Conservation (phyloP, 1,139 yeast species). For the Kazachstania sp. region DNA sequence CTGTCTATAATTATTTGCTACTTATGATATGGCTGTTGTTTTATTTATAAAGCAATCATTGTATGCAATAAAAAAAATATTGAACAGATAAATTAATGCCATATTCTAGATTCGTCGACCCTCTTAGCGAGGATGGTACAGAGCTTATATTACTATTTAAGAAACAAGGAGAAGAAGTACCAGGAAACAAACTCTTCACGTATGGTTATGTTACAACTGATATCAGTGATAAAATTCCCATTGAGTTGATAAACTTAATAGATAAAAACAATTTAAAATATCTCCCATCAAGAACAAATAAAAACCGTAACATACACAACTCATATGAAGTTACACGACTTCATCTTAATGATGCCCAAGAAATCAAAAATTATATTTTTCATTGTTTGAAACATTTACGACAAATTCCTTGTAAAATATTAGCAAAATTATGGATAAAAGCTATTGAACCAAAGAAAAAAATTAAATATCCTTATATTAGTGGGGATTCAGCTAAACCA, state of each 20-base stretch:
- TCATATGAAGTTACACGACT: slow-evolving; percentile 1
- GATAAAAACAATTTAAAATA: not conserved
- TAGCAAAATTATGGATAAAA: slow-evolving; percentile 64
- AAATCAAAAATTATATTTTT: slow-evolving; percentile 6
- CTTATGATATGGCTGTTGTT: too few species aligned
- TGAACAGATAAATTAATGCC: too few species aligned
- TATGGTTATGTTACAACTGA: not conserved
- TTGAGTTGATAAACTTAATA: not conserved
- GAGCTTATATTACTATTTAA: not conserved
- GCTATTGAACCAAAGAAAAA: slow-evolving; percentile 61
- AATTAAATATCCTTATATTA: slow-evolving; percentile 53
- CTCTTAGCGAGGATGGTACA: too few species aligned
- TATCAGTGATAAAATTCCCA: not conserved
- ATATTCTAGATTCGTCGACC: too few species aligned
- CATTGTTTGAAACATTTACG: slow-evolving; percentile 32
- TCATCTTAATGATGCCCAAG: not conserved
- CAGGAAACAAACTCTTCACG: not conserved
- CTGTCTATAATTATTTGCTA: too few species aligned
- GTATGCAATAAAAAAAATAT: too few species aligned
- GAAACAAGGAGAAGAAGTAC: not conserved
- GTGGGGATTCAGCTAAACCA: slow-evolving; percentile 43
- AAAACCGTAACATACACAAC: not conserved
- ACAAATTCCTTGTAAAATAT: slow-evolving; percentile 50
- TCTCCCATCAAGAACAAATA: slow-evolving; percentile 1
- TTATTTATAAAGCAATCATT: too few species aligned